Conservation (phyloP, 768 basidiomycete genomes). For the Boletus coccyginus region DNA sequence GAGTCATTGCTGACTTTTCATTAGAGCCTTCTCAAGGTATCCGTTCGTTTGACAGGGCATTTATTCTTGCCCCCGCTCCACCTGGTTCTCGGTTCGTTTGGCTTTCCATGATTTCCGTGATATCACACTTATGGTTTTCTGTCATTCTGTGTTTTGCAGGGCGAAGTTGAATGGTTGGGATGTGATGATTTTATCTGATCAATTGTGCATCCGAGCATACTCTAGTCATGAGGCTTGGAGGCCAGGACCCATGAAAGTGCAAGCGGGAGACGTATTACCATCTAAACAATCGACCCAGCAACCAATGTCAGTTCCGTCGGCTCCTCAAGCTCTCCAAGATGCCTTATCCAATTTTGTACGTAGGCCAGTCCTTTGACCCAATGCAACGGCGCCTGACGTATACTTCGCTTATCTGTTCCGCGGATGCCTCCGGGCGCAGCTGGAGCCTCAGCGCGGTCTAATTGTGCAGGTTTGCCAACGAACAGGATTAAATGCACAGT, state of each 20-base stretch:
- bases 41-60: conserved; percentile 91
- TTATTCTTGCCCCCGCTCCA: conserved; percentile 78
- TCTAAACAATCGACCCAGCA: conserved; percentile 18
- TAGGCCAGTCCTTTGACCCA: conserved; percentile 19
- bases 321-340: conserved; percentile 43
- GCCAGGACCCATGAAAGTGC: conserved; percentile 71
- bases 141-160: conserved; percentile 35
- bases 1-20: conserved; percentile 20
- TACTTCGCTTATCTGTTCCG: conserved; percentile 6
- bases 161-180: conserved; percentile 88
- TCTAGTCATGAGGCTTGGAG: conserved; percentile 80
- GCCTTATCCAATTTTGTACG: conserved; percentile 57
- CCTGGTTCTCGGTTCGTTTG: conserved; percentile 77
- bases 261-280: conserved; percentile 41
- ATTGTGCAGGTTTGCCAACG: conserved; percentile 68
- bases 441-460: conserved; percentile 65
- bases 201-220: conserved; percentile 79
- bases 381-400: conserved; percentile 11
- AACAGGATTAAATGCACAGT: conserved; percentile 78
- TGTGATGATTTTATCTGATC: conserved; percentile 85
- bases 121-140: conserved; percentile 9
- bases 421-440: conserved; percentile 37
- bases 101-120: neutral
- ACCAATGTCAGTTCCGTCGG: conserved; percentile 31
- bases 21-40: conserved; percentile 72